Evolutionary conservation across 23 red algal genomes (phyloP), one percentile per base, ranked within the genome.

Genomic region (Gracilaria vermiculophylla): DNA sequence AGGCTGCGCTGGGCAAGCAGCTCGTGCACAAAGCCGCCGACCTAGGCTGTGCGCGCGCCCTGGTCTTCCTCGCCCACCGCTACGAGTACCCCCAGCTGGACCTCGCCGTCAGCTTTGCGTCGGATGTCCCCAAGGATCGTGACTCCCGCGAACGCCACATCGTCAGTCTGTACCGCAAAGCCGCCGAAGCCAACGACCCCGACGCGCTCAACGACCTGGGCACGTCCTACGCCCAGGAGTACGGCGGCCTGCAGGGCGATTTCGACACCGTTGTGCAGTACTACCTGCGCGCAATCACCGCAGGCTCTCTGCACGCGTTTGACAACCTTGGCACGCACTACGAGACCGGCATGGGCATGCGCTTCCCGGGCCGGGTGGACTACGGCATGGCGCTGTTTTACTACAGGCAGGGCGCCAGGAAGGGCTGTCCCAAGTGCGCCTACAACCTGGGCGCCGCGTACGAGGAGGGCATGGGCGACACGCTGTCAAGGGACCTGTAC

Each of bases 261-360:
- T 91, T 91, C 56, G 87, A 91, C 23, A 7, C 24, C 1, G 87
- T 74, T 45, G 87, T 91, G 27, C 25, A 69, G 10, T 70, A 71
- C 53, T 91, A 91, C 48, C 15, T 57, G 43, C 75, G 56, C 35
- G 87, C 74, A 11, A 91, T 91, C 44, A 27, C 24, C 32, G 75
- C 75, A 12, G 87, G 87, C 12, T 66, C 48, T 69, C 37, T 81
- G 3, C 75, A 72, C 66, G 87, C 87, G 31, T 91, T 78, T 39
- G 87, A 91, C 57, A 91, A 91, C 45, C 74, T 91, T 48, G 87
- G 87, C 32, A 91, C 87, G 21, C 87, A 91, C 64, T 91, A 91
- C 33, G 87, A 91, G 35, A 91, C 87, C 2, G 87, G 87, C 24
- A 91, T 91, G 87, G 76, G 74, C 23, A 74, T 73, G 44, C 48